Base-by-base conservation (phyloP, 2,329 filamentous ascomycete genomes). In the Bipolaris oryzae region DNA sequence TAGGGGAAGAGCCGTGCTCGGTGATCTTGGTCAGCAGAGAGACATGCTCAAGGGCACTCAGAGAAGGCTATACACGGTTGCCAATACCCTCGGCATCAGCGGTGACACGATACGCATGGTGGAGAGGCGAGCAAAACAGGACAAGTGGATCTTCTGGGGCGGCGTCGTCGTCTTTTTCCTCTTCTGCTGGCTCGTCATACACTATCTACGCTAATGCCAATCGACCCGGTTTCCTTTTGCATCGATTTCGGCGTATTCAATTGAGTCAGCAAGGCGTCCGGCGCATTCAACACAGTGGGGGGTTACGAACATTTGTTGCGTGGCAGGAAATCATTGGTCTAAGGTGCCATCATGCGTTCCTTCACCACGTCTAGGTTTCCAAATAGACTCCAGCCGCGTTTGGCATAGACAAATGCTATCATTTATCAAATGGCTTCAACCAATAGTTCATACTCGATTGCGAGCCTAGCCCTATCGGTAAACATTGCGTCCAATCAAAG, bases 51-150 rank as follows among this genome's bases (percentile, higher is more conserved):
- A 99, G 81, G 91, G 89, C 49, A 98, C 95, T 20, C 95, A 99
- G 78, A 89, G 89, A 75, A 87, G 88, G 74, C 81, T 99, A 47
- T 98, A 98, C 74, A 94, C 87, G 67, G 92, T 97, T 18, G 95
- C 91, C 6, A 98, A 96, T 73, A 98, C 95, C 20, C 79, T 99
- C 45, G 95, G 95, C 0, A 85, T 99, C 57, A 96, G 90, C 71
- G 93, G 94, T 18, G 94, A 98, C 74, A 99, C 95, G 1, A 99
- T 99, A 63, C 87, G 95, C 44, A 98, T 95, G 92, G 89, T 99
- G 39, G 94, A 98, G 79, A 81, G 95, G 66, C 84, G 95, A 61
- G 92, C 95, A 48, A 90, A 87, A 76, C 90, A 98, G 80, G 95
- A 99, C 76, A 98, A 97, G 79, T 98, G 93, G 92, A 96, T 99